Conservation (phyloP, 2,329 filamentous ascomycete genomes). For the Botryotinia globosa region DNA sequence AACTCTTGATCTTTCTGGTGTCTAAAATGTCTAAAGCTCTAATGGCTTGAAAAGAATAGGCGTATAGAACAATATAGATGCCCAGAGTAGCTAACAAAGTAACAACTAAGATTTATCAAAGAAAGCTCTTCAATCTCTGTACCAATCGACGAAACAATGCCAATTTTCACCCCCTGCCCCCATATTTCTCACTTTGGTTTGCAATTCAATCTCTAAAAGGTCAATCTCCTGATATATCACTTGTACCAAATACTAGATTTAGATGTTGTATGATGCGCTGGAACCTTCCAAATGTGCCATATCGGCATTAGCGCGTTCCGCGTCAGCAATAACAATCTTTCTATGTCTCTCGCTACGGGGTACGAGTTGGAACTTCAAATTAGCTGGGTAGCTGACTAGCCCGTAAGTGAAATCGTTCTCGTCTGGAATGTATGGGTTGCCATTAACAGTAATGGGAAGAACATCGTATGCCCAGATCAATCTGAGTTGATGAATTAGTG, state of each 20-base stretch:
- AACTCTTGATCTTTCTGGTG: neutral
- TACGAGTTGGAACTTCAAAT: neutral
- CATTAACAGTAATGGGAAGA: neutral
- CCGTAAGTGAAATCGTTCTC: neutral
- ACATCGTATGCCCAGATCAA: neutral
- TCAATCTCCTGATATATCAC: neutral
- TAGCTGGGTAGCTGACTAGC: neutral
- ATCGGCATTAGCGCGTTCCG: neutral
- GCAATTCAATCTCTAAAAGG: neutral
- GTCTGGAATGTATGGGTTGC: neutral
- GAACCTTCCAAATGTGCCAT: slow-evolving; percentile 2
- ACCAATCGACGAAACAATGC: neutral
- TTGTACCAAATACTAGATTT: too few species aligned
- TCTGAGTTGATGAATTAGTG: neutral
- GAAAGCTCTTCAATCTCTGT: neutral
- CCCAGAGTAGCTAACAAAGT: neutral
- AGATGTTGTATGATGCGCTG: neutral
- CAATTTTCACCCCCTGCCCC: neutral
- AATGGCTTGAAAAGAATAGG: neutral
- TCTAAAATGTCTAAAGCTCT: neutral
- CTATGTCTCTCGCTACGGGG: neutral
- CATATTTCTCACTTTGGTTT: neutral
- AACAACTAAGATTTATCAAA: neutral
- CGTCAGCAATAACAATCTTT: neutral
- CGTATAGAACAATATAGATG: neutral